These are phyloP conservation scores for Metschnikowia cerradonensis DNA, from an alignment of 805 yeast genomes.

Conservation along the genomic window DNA sequence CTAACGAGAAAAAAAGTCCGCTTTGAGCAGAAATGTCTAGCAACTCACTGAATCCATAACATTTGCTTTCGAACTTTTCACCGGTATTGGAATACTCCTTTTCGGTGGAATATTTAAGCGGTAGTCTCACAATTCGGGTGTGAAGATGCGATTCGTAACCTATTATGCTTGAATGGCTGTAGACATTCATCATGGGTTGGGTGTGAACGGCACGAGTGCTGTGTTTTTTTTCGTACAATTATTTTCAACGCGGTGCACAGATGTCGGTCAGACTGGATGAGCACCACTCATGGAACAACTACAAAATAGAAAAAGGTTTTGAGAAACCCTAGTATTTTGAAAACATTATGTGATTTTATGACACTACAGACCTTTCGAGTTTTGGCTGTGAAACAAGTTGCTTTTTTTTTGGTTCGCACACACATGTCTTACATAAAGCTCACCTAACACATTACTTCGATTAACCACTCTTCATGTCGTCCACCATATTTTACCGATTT, in stretches of 20 bases:
- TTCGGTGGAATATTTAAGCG: constrained; percentile 13
- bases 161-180: constrained; percentile 12
- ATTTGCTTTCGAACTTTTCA: constrained; percentile 10
- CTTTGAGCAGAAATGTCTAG: constrained; percentile 13
- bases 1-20: constrained; percentile 13
- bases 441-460: not conserved
- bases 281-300: not conserved
- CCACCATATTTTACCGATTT: constrained; percentile 83
- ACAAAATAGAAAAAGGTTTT: not conserved
- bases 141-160: constrained; percentile 18
- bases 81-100: constrained; percentile 1
- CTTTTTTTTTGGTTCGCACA: constrained; percentile 3
- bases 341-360: not conserved
- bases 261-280: not conserved
- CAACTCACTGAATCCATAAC: constrained; percentile 13
- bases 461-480: constrained; percentile 52
- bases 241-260: constrained; percentile 7
- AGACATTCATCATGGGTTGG: constrained; percentile 10
- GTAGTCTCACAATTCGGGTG: constrained; percentile 13
- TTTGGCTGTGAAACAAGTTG: not conserved
- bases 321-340: not conserved
- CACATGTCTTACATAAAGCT: not conserved
- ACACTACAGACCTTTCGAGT: not conserved
- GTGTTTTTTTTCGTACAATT: constrained; percentile 1
- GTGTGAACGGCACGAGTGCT: not conserved